phyloP scores from a whole-genome alignment of 805 yeast genomes.

The Ogataea paradorogensis region DNA sequence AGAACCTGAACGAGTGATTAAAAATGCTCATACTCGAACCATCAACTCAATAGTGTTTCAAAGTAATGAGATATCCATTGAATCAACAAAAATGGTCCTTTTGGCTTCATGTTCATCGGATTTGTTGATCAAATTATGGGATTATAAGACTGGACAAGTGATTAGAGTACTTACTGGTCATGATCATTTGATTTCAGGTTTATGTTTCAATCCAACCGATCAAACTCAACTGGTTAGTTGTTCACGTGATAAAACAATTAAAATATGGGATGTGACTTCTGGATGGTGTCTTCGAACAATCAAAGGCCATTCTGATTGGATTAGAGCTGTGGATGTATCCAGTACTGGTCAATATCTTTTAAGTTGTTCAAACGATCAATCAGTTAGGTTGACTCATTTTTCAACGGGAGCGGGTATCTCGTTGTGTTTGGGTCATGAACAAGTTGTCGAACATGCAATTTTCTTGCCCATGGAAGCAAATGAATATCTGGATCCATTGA shows the following conservation, averaged over 20 bases:
- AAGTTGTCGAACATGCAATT: constrained; percentile 72
- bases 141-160: constrained; percentile 32
- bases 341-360: constrained; percentile 54
- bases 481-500: constrained; percentile 44
- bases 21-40: constrained; percentile 69
- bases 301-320: constrained; percentile 88
- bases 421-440: constrained; percentile 71
- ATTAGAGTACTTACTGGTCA: constrained; percentile 74
- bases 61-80: constrained; percentile 35
- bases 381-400: constrained; percentile 61
- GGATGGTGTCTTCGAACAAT: constrained; percentile 70
- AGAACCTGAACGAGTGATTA: constrained; percentile 59
- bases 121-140: constrained; percentile 67
- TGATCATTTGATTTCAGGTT: constrained; percentile 76
- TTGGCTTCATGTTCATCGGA: constrained; percentile 54
- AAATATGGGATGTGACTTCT: constrained; percentile 61
- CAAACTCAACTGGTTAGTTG: constrained; percentile 54
- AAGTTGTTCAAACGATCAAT: constrained; percentile 78
- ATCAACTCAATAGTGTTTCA: constrained; percentile 61
- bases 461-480: constrained; percentile 59
- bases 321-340: constrained; percentile 56
- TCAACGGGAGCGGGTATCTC: constrained; percentile 67
- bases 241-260: constrained; percentile 61
- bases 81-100: constrained; percentile 26
- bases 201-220: constrained; percentile 48